A percentile compares a stretch with the other conserved stretches of the same genome.
Conservation (phyloP, 1,139 yeast species). For the Trichomonascaceae sp. region DNA sequence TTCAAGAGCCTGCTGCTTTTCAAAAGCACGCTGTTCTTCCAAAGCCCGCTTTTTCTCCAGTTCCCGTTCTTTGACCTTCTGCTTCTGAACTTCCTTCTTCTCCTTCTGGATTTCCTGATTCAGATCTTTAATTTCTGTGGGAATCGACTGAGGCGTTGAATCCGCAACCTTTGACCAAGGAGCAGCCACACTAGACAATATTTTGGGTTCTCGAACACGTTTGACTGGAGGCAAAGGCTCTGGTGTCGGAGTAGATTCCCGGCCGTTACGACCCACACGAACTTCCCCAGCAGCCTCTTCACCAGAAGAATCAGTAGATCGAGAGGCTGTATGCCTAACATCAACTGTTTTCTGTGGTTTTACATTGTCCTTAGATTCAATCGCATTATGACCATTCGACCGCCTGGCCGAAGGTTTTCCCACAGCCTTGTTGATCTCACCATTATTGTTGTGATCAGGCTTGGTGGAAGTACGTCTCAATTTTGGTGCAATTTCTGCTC, state of each 20-base stretch:
- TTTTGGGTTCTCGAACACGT: not conserved
- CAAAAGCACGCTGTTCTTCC: slow-evolving; percentile 24
- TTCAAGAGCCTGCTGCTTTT: not conserved
- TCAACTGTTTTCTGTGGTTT: slow-evolving; percentile 3
- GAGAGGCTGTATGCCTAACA: slow-evolving; percentile 5
- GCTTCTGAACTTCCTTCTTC: slow-evolving; percentile 2
- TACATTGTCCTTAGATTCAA: not conserved
- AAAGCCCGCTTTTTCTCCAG: slow-evolving; percentile 26
- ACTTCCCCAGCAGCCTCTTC: not conserved
- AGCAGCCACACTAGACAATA: slow-evolving; percentile 28
- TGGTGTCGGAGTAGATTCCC: slow-evolving; percentile 3
- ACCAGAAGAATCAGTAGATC: not conserved
- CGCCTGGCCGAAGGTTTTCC: not conserved
- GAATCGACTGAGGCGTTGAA: slow-evolving; percentile 34
- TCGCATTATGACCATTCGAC: not conserved
- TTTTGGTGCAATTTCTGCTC: not conserved
- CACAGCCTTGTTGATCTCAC: not conserved
- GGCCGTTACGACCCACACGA: not conserved
- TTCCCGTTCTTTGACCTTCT: slow-evolving; percentile 24
- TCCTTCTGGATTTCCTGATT: slow-evolving; percentile 39
- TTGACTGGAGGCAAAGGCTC: slow-evolving; percentile 10
- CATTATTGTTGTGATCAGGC: not conserved
- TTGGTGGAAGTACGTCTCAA: not conserved
- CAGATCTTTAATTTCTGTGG: slow-evolving; percentile 64
- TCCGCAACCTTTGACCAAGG: slow-evolving; percentile 42